Evolutionary conservation across 768 basidiomycete genomes (phyloP).

Genomic region (Xanthoconium stramineum): DNA sequence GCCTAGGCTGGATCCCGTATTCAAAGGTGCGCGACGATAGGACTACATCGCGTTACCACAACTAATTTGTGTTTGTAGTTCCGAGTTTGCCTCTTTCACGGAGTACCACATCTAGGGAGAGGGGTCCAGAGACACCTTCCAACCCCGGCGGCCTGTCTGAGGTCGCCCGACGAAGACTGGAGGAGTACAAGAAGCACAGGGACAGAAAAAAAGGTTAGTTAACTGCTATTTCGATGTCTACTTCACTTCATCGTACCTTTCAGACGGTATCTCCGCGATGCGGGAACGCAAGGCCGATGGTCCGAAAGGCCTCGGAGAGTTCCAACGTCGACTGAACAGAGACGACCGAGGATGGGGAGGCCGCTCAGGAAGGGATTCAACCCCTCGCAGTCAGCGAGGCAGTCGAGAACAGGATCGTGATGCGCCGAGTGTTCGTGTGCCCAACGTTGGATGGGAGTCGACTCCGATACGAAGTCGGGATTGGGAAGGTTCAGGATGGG

Average conservation of each 20-base stretch:
- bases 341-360: conserved; percentile 52
- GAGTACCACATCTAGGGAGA: conserved; percentile 58
- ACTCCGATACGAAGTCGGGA: conserved; percentile 65
- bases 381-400: conserved; percentile 57
- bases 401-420: conserved; percentile 44
- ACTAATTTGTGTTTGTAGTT: conserved; percentile 44
- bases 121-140: conserved; percentile 90
- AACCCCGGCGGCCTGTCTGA: conserved; percentile 89
- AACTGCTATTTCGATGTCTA: not conserved
- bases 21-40: conserved; percentile 69
- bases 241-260: not conserved
- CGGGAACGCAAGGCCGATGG: conserved; percentile 55
- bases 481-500: conserved; percentile 65
- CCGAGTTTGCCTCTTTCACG: conserved; percentile 67
- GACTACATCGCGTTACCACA: too few species aligned
- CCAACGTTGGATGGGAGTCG: conserved; percentile 92
- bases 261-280: conserved; percentile 70
- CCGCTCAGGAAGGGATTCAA: conserved; percentile 40
- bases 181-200: conserved; percentile 68
- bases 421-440: conserved; percentile 83
- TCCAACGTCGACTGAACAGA: conserved; percentile 87
- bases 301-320: conserved; percentile 85
- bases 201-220: conserved; percentile 65
- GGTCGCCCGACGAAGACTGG: conserved; percentile 62
- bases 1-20: conserved; percentile 59